Evolutionary conservation across 1,284 basidiomycete genomes (phyloP), one percentile per base, ranked within the genome.

Genomic region (Ceratobasidium sp.): DNA sequence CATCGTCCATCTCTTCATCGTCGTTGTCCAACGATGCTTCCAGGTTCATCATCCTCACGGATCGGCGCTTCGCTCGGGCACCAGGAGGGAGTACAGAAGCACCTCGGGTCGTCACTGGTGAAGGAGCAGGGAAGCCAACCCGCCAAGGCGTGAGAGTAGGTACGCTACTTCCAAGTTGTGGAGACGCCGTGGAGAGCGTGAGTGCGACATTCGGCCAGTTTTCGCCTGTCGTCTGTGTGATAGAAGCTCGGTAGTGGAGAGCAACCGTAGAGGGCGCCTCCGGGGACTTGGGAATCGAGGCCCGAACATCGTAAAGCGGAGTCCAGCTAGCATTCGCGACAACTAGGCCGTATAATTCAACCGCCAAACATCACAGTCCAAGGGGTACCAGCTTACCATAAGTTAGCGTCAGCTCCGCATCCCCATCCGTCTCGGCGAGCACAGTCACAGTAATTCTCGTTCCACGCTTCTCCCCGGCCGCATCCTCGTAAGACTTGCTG

Each of bases 251-350:
- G 42, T 76, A 76, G 22, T 75, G 72, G n/a, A 76, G 50, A 10
- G 68, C 22, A 31, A 75, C 58, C 17, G 70, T 55, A 5, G 69
- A 69, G 49, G 31, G 8, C 1, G 31, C 38, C 20, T 57, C 60
- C 0, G 53, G 17, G 5, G 47, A 52, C n/a, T 54, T 56, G 40
- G 68, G 57, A 25, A 75, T 70, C 20, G 47, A 64, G n/a, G 75
- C 75, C 20, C 75, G 73, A 15, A 76, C 55, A 54, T 76, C 75
- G 40, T 75, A 76, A 5, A 74, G 69, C 2, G 75, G 75, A 22
- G 65, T 57, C 75, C 75, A 76, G 40, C 52, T 69, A 2, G 75
- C 75, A 20, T 70, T 68, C 22, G 68, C 69, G n/a, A 76, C 75
- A 12, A 73, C 74, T 75, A 22, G 10, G n/a, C 10, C 8, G 10